Evolutionary conservation across 2,329 filamentous ascomycete genomes (phyloP).

Genomic region (Pochonia chlamydosporia): DNA sequence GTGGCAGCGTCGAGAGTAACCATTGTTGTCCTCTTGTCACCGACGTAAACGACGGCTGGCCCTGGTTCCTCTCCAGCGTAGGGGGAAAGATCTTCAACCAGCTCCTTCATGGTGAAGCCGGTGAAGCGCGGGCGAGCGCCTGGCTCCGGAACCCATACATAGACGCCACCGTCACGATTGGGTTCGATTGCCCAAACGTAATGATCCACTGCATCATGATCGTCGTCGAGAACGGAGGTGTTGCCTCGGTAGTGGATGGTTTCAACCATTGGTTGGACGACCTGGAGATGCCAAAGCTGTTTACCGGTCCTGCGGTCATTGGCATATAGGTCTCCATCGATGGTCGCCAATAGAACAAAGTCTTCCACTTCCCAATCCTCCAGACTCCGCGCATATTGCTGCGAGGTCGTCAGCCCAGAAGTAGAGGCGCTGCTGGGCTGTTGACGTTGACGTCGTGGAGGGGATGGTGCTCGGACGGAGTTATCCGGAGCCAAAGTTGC

Average conservation of each 20-base stretch:
- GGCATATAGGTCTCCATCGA: slow-evolving; percentile 94
- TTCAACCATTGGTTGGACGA: slow-evolving; percentile 84
- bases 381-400: slow-evolving; percentile 91
- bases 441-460: slow-evolving; percentile 59
- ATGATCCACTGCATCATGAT: slow-evolving; percentile 67
- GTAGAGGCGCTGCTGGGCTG: slow-evolving; percentile 50
- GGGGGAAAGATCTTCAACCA: slow-evolving; percentile 78
- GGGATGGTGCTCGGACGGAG: slow-evolving; percentile 86
- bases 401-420: slow-evolving; percentile 70
- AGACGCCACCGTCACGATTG: slow-evolving; percentile 77
- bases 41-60: slow-evolving; percentile 74
- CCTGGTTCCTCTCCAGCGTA: slow-evolving; percentile 67
- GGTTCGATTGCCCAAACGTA: slow-evolving; percentile 96
- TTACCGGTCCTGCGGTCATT: slow-evolving; percentile 81
- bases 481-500: slow-evolving; percentile 95
- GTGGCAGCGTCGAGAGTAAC: slow-evolving; percentile 85
- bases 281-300: slow-evolving; percentile 78
- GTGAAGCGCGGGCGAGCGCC: slow-evolving; percentile 58
- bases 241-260: slow-evolving; percentile 75
- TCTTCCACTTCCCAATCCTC: slow-evolving; percentile 99
- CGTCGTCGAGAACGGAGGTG: slow-evolving; percentile 52
- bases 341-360: slow-evolving; percentile 99
- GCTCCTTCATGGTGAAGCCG: slow-evolving; percentile 71
- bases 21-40: slow-evolving; percentile 83
- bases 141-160: slow-evolving; percentile 69